Evolutionary conservation across 1,284 basidiomycete genomes (phyloP), one percentile per base, ranked within the genome.

Genomic region (Leccinum fallax): DNA sequence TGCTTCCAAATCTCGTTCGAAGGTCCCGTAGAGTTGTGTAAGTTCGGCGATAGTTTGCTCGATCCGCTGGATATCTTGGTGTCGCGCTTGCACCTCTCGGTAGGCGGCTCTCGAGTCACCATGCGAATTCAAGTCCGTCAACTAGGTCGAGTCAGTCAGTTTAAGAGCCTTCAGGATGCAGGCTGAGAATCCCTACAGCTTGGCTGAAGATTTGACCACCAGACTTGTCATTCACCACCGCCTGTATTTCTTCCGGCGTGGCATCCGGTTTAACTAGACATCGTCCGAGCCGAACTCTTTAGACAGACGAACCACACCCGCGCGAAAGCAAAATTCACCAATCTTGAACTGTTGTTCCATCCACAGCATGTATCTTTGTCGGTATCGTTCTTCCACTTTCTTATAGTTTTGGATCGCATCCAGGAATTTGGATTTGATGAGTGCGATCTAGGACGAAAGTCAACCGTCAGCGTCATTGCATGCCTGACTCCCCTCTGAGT

Each of bases 1-100:
- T 57, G 82, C 80, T 79, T 94, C 90, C 62, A 91, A 87, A 74
- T 97, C 93, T 65, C 87, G 86, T 76, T 92, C 88, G 10, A 92
- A 91, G n/a, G 79, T 79, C 9, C 95, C 94, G 81, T 98, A 98
- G 68, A 99, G 83, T 74, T 98, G 94, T 5, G 94, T 95, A 43
- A 98, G 85, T 77, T 98, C 95, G 16, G 88, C 88, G 59, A 99
- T 81, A 8, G 95, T 98, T 78, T 85, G 85, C 77, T 98, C 96
- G 71, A 98, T 98, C 67, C 92, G 90, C 75, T 94, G 90, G 74
- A 99, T 93, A 69, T 98, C 97, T 74, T 93, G 92, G 73, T 98
- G 95, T 62, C 97, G 89, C 73, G 93, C 93, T 80, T 98, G 96
- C 26, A 98, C 97, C 77, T 98, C 96, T 59, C 90, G 88, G 77